phyloP scores from a whole-genome alignment of 371 early-diverging fungal species.

The Mortierella sp. region DNA sequence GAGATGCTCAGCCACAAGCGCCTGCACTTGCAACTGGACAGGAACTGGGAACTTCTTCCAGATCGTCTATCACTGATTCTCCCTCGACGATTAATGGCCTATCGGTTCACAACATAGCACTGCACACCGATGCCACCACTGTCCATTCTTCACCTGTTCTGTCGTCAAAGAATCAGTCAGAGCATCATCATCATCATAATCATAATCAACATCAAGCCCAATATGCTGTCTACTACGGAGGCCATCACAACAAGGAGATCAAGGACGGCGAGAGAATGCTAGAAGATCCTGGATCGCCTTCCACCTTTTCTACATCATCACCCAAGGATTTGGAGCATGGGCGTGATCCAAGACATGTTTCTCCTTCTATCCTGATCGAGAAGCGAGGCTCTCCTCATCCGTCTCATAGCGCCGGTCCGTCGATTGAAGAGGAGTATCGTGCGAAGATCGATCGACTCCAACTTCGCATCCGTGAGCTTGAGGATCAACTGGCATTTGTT shows the following conservation, averaged over 20 bases:
- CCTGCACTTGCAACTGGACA: background rate
- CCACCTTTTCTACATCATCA: no score
- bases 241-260: constrained; percentile 22
- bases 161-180: no score
- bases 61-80: background rate
- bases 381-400: constrained; percentile 17
- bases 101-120: background rate
- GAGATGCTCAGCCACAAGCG: background rate
- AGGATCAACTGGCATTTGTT: constrained; percentile 17
- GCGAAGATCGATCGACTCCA: constrained; percentile 28
- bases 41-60: background rate
- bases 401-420: background rate
- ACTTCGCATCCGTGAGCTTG: constrained; percentile 37
- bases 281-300: background rate
- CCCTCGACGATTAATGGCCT: background rate
- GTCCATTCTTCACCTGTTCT: background rate
- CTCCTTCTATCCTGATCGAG: constrained; percentile 17
- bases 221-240: constrained; percentile 44
- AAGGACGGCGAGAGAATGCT: constrained; percentile 18
- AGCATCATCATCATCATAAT: background rate
- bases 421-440: constrained; percentile 17
- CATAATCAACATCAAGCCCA: constrained; percentile 4
- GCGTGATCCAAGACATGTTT: background rate
- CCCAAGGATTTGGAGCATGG: constrained; percentile 8
- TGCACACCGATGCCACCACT: background rate